A percentile compares a stretch with the other conserved stretches of the same genome.
phyloP scores from a whole-genome alignment of 2,329 filamentous ascomycete species.

The Fusarium graminum region DNA sequence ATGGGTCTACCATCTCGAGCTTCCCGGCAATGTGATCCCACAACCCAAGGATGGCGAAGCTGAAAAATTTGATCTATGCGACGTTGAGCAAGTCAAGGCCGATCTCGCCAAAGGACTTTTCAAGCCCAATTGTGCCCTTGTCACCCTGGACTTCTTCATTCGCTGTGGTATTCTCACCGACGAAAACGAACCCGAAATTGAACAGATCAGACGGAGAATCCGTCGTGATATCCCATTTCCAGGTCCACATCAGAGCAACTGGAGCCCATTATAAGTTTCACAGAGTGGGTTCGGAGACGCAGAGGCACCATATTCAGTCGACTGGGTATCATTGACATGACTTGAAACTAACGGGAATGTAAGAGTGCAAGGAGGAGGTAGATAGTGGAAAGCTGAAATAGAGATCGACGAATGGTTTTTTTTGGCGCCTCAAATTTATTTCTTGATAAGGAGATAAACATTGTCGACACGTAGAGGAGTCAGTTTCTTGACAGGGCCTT shows the following conservation, averaged over 20 bases:
- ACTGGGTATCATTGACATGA: conserved; percentile 47
- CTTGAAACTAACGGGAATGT: conserved; percentile 39
- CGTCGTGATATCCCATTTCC: conserved; percentile 87
- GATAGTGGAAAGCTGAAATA: conserved; percentile 24
- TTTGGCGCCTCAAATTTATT: conserved; percentile 64
- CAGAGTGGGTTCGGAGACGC: conserved; percentile 1
- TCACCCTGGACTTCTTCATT: conserved; percentile 90
- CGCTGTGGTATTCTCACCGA: conserved; percentile 83
- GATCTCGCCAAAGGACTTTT: conserved; percentile 80
- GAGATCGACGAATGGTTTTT: conserved; percentile 27
- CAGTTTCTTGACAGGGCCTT: conserved; percentile 96
- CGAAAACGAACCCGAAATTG: conserved; percentile 82
- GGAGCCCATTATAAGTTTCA: conserved; percentile 40
- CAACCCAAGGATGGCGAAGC: conserved; percentile 90
- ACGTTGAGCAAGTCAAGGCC: conserved; percentile 79
- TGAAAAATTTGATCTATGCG: conserved; percentile 83
- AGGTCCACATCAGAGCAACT: conserved; percentile 67
- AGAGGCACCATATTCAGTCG: conserved; percentile 26
- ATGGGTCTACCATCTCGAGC: conserved; percentile 89
- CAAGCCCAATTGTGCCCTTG: conserved; percentile 91
- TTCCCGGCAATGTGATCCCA: conserved; percentile 76
- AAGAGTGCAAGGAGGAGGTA: conserved; percentile 18
- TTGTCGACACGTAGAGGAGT: conserved; percentile 92
- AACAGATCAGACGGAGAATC: conserved; percentile 80
- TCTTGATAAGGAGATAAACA: conserved; percentile 94